Evolutionary conservation across 805 yeast genomes (phyloP), one percentile per base, ranked within the genome.

Genomic region (Kluyveromyces dobzhanskii): DNA sequence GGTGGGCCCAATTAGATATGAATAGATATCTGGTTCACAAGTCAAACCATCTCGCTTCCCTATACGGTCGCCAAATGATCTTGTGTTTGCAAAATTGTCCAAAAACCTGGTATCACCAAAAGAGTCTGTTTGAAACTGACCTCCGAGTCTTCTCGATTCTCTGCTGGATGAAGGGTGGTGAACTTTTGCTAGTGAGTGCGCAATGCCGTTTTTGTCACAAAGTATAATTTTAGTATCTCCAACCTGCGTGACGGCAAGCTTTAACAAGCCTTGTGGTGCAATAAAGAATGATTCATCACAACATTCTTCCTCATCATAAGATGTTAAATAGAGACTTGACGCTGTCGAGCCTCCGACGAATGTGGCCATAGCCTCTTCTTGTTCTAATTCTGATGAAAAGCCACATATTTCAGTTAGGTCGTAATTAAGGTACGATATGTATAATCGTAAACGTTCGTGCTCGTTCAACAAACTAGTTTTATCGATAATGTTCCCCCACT

Each of bases 151-250:
- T 37, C 75, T 66, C 2, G 83, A 72, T 61, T 92, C 98, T 9
- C 75, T 66, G 1, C 86, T 81, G 35, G 87, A 80, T 0, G 85
- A 74, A 2, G 97, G 95, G 60, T 90, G 96, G 59, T 92, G 98
- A 26, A 78, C 74, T 27, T 74, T 69, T 1, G 95, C 85, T 37
- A 92, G 64, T 14, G 85, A 69, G 48, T 80, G 88, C 1, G 94
- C 94, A 30, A 73, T 64, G 2, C 97, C 97, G 40, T 70, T 60
- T 41, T 71, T 72, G 59, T 88, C 97, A 46, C 92, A 83, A n/a
- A 92, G 51, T 2, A 92, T 71, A 4, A 94, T 86, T 45, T 84
- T 74, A 3, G 97, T 83, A 56, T 92, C 98, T 4, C 98, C 98
- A 11, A 90, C 78, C 54, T 92, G 98, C 1, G 94, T 88, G 14